Evolutionary conservation across 2,329 filamentous ascomycete genomes (phyloP), one percentile per base, ranked within the genome.

Genomic region (Ophiostoma sp.): DNA sequence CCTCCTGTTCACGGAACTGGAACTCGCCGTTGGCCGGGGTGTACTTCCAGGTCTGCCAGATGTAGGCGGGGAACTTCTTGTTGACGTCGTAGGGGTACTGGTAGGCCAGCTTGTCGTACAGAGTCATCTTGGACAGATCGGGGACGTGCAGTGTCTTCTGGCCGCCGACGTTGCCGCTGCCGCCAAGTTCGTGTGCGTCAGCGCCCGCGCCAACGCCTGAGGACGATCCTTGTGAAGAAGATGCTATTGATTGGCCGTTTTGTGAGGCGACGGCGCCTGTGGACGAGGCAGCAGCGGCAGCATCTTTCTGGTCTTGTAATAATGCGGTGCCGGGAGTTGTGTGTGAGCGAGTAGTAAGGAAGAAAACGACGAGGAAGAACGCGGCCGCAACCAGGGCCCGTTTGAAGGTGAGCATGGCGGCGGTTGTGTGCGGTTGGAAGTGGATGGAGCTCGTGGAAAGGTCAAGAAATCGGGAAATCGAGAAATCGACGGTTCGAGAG

Each of bases 41-140:
- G 79, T 90, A 91, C 82, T 97, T 98, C 96, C 96, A 99, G 17
- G 96, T 99, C 86, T 99, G 96, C 96, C 96, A 99, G 80, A 99
- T 97, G 85, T 97, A 98, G 73, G 94, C 95, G 2, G 96, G 96
- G 82, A 98, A 98, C 82, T 95, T 97, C 78, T 87, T 83, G 79
- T 94, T 90, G 75, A 95, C 87, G 79, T 97, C 93, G 86, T 98
- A 99, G 25, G 95, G 94, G 82, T 96, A 98, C 78, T 97, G 93
- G 84, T 97, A 98, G 70, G 91, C 91, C 73, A 99, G 89, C 83
- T 96, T 97, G 84, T 88, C 92, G 86, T 85, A 86, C 71, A 95
- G 87, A 19, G 92, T 90, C 83, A 93, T 90, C 79, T 87, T 88
- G 74, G 90, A 89, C 80, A 93, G 87, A 81, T 95, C 92, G 71